Percentiles rank a stretch among this genome's conserved stretches.
Conservation (phyloP, 371 early-diverging fungal species). For the Mucor mucedo region DNA sequence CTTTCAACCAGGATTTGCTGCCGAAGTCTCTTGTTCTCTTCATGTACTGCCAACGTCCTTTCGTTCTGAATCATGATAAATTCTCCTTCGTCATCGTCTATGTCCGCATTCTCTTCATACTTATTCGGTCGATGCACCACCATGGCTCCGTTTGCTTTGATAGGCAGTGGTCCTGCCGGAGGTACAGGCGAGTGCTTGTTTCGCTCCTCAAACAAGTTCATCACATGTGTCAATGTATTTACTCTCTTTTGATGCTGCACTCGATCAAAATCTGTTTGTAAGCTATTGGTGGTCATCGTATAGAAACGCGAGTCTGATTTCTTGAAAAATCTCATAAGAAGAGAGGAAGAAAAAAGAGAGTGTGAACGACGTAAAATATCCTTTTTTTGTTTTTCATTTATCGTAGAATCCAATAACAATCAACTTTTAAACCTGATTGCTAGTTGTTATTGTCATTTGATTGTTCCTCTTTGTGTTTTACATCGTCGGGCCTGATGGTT, state of each 20-base stretch:
- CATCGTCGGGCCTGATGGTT: too few species aligned
- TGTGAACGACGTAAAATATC: not conserved
- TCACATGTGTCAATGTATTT: constrained; percentile 16
- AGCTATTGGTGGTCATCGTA: not conserved
- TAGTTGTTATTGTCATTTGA: too few species aligned
- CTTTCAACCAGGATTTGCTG: constrained; percentile 23
- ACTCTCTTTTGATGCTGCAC: not conserved
- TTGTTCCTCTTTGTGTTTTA: too few species aligned
- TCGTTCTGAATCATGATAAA: not conserved
- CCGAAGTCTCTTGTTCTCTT: constrained; percentile 22
- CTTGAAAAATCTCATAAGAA: not conserved
- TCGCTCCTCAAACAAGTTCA: constrained; percentile 27
- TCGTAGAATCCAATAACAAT: too few species aligned
- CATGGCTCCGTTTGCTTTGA: constrained; percentile 36
- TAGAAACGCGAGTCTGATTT: not conserved
- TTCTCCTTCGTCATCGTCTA: not conserved
- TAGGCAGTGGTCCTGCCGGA: constrained; percentile 21
- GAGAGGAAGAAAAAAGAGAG: not conserved
- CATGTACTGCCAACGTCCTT: constrained; percentile 10
- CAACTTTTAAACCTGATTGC: too few species aligned
- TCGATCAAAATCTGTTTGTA: not conserved
- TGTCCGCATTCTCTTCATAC: not conserved
- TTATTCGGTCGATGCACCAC: constrained; percentile 23
- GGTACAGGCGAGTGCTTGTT: constrained; percentile 15
- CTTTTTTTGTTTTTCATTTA: not conserved